A percentile compares a stretch with the other conserved stretches of the same genome.
Conservation (phyloP, 129 eudicot genomes). For the Chrysanthemum seticuspe region DNA sequence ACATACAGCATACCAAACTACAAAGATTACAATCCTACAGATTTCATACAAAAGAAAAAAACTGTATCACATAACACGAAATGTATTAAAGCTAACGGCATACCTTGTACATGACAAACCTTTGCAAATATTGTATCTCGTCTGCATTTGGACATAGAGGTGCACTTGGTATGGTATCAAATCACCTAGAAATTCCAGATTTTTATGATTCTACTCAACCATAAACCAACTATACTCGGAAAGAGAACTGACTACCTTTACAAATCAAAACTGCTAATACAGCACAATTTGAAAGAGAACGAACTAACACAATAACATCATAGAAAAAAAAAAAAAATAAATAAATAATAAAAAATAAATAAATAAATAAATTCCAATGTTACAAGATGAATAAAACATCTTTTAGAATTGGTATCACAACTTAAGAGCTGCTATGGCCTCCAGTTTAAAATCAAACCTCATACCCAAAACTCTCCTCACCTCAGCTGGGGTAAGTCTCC, state of each 20-base stretch:
- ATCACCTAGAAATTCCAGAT: conserved; percentile 72
- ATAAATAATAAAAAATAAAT: no score
- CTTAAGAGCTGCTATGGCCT: conserved; percentile 91
- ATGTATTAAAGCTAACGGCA: background rate
- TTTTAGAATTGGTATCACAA: conserved; percentile 34
- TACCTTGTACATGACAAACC: conserved; percentile 93
- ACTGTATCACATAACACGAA: conserved; percentile 12
- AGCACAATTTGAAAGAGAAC: background rate
- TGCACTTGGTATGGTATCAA: conserved; percentile 81
- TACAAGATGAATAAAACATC: conserved; percentile 14
- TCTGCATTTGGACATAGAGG: conserved; percentile 87
- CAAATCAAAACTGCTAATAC: no score
- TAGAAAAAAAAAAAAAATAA: background rate
- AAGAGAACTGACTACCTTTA: no score
- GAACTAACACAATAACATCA: background rate
- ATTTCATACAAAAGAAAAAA: background rate
- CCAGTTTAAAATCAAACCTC: conserved; percentile 85
- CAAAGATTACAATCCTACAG: background rate
- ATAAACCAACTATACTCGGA: no score
- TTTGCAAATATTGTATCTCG: conserved; percentile 70
- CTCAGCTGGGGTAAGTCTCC: conserved; percentile 96
- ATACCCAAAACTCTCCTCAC: conserved; percentile 86
- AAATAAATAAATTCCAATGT: background rate
- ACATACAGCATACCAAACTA: background rate
- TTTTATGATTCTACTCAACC: conserved; percentile 19